Percentiles rank a stretch among this genome's conserved stretches.
Conservation (phyloP, 345 rosid species). For the Brassica cretica region DNA sequence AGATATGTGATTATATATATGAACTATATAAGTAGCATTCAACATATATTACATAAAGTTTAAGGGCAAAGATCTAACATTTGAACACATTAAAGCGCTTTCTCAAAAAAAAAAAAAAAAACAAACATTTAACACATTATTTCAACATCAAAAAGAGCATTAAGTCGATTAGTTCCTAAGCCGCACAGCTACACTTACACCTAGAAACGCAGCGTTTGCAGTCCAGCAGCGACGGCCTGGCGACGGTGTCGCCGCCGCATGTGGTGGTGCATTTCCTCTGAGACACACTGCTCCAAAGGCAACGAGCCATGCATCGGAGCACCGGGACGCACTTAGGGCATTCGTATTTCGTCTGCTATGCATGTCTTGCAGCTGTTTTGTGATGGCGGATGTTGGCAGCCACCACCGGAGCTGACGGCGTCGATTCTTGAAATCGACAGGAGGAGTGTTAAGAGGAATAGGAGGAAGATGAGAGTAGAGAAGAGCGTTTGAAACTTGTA, state of each 20-base stretch:
- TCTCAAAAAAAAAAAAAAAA: not conserved
- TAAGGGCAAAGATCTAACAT: not conserved
- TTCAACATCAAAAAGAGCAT: constrained; percentile 1
- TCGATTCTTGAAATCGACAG: not conserved
- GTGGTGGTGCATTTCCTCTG: constrained; percentile 44
- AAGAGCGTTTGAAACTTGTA: constrained; percentile 32
- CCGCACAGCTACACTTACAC: constrained; percentile 56
- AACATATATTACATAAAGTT: not conserved
- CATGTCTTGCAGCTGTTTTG: constrained; percentile 52
- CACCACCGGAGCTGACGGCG: constrained; percentile 2
- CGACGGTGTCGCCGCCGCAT: constrained; percentile 49
- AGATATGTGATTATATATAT: too few relatives aligned
- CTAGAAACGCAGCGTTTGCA: constrained; percentile 67
- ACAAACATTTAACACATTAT: constrained; percentile 17
- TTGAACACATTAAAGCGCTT: not conserved
- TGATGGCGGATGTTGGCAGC: constrained; percentile 31
- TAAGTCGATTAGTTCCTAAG: not conserved
- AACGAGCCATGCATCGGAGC: constrained; percentile 75
- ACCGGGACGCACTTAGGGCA: constrained; percentile 65
- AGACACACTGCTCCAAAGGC: constrained; percentile 69
- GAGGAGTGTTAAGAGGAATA: constrained; percentile 12
- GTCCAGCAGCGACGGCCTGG: constrained; percentile 50
- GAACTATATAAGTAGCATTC: not conserved
- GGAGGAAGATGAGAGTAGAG: constrained; percentile 19
- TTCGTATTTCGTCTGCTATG: constrained; percentile 53